Base-by-base conservation (phyloP, 148 eudicot genomes). In the Diospyros lotus region DNA sequence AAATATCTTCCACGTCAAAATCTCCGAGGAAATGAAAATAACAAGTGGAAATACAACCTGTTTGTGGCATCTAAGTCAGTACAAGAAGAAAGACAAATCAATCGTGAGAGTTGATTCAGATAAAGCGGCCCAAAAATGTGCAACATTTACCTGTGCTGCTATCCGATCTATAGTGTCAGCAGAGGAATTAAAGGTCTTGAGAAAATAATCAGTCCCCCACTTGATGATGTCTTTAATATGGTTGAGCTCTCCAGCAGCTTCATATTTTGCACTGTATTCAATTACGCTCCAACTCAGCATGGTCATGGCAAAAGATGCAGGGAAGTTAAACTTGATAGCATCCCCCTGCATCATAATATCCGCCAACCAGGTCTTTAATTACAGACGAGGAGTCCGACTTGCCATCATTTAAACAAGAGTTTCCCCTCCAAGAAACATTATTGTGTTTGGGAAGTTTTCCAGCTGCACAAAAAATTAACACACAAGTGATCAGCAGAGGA, bases 201-300 rank as follows among this genome's bases (percentile, higher is more conserved):
- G 90, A 63, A 96, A 87, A 78, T 88, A 96, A 84, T 96, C 99
- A 39, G 99, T 80, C 7, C 98, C 99, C 99, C 99, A 96, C 83
- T 93, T 96, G 58, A 96, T 96, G n/a, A 87, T 78, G 0, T 91
- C 98, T 81, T 86, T 93, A 62, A 89, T 87, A 78, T 96, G 99
- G 81, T 58, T 78, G 60, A 96, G 93, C 87, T 96, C 99, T 46
- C 93, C 97, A 14, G 93, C 99, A 77, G 93, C 97, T 79, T 93
- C 98, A 73, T 88, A 96, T 74, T 96, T 96, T 4, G 89, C 94
- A 52, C 89, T 91, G 83, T 96, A 96, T 71, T 96, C 98, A 28
- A 96, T 93, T 76, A 96, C 99, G 76, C 99, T 96, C 99, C 99
- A 96, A 78, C 99, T 96, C 81, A 96, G 80, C 99, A 96, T 93